These are phyloP conservation scores for Mucor circinelloides DNA, from an alignment of 371 early-diverging fungal genomes.

Conservation along the genomic window DNA sequence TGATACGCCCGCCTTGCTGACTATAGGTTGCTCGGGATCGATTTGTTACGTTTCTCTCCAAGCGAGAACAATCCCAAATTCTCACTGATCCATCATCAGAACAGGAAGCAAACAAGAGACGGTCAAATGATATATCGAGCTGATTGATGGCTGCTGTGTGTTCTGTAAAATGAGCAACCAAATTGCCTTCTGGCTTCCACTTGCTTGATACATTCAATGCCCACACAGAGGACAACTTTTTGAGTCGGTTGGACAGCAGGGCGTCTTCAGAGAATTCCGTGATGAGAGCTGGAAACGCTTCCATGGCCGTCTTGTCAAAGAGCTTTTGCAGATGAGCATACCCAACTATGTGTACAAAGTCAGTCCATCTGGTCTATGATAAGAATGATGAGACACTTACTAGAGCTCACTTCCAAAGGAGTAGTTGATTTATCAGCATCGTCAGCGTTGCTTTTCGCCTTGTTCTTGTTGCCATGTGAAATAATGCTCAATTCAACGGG, in stretches of 20 bases:
- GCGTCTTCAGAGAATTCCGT: slow-evolving; percentile 53
- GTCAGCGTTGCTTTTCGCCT: background rate
- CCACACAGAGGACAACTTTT: slow-evolving; percentile 26
- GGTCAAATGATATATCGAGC: slow-evolving; percentile 74
- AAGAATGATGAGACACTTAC: background rate
- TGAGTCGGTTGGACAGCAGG: slow-evolving; percentile 39
- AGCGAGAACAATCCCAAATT: slow-evolving; percentile 84
- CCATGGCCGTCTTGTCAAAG: slow-evolving; percentile 43
- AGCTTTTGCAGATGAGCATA: slow-evolving; percentile 51
- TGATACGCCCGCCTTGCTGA: slow-evolving; percentile 77
- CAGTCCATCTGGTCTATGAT: background rate
- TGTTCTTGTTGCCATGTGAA: background rate
- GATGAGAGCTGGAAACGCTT: slow-evolving; percentile 54
- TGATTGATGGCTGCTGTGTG: slow-evolving; percentile 83
- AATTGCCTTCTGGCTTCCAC: slow-evolving; percentile 57
- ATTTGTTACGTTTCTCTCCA: slow-evolving; percentile 85
- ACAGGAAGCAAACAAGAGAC: slow-evolving; percentile 81
- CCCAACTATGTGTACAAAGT: slow-evolving; percentile 25
- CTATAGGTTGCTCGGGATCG: slow-evolving; percentile 77
- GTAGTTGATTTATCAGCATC: background rate
- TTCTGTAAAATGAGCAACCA: slow-evolving; percentile 84
- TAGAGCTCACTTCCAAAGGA: slow-evolving; percentile 11
- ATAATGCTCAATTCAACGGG: slow-evolving; percentile 13
- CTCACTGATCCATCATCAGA: slow-evolving; percentile 88
- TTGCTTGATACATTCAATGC: slow-evolving; percentile 32